Conservation (phyloP, 805 yeast species). For the Komagataella pseudopastoris region DNA sequence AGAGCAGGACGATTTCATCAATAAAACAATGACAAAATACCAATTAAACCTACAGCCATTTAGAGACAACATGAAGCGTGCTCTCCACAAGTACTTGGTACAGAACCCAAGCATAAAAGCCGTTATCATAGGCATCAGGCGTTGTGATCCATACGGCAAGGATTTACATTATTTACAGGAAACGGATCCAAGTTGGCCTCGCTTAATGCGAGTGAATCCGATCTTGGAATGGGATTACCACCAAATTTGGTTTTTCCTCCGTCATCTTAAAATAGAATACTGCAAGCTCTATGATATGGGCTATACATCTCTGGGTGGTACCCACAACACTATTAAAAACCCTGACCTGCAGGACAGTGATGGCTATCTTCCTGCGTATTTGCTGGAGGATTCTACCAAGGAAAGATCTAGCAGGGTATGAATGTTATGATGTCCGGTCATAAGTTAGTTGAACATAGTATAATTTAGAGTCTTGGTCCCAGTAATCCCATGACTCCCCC, state of each 20-base stretch:
- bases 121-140: slow-evolving; percentile 77
- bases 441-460: slow-evolving; percentile 65
- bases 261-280: slow-evolving; percentile 44
- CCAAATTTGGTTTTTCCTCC: slow-evolving; percentile 76
- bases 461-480: slow-evolving; percentile 58
- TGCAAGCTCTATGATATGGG: slow-evolving; percentile 74
- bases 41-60: slow-evolving; percentile 33
- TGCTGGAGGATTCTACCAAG: slow-evolving; percentile 43
- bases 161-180: slow-evolving; percentile 43
- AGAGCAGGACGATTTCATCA: slow-evolving; percentile 56
- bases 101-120: slow-evolving; percentile 44
- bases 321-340: slow-evolving; percentile 55
- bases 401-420: slow-evolving; percentile 30
- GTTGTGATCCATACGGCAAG: slow-evolving; percentile 76
- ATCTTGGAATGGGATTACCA: slow-evolving; percentile 77
- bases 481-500: slow-evolving; percentile 49
- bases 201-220: slow-evolving; percentile 75
- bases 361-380: slow-evolving; percentile 37
- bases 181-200: slow-evolving; percentile 91
- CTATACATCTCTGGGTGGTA: slow-evolving; percentile 83
- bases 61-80: slow-evolving; percentile 42
- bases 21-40: slow-evolving; percentile 37
- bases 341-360: slow-evolving; percentile 31
- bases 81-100: slow-evolving; percentile 50
- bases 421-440: slow-evolving; percentile 1